Percentiles rank a stretch among this genome's conserved stretches.
Evolutionary conservation across 1,284 basidiomycete genomes (phyloP).

Genomic region (Marasmius sp.): DNA sequence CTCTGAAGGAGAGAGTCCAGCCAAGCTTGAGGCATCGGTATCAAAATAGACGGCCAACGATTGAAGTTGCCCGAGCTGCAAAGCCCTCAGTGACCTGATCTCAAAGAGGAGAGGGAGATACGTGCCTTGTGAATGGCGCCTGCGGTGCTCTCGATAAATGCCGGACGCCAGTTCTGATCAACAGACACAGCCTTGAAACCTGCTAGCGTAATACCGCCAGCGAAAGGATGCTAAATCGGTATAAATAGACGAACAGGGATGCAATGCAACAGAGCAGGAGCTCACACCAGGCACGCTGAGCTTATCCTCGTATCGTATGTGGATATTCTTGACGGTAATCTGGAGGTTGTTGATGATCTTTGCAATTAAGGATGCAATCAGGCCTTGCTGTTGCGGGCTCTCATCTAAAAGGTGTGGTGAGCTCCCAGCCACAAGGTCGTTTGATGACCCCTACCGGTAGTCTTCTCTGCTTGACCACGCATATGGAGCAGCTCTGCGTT

Average conservation of each 20-base stretch:
- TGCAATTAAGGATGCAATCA: constrained; percentile 82
- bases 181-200: constrained; percentile 95
- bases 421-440: background rate
- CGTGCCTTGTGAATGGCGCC: constrained; percentile 89
- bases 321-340: constrained; percentile 93
- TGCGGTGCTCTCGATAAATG: constrained; percentile 91
- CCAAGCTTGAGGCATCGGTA: constrained; percentile 86
- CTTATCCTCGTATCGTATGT: constrained; percentile 95
- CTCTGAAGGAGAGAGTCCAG: constrained; percentile 65
- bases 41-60: constrained; percentile 96
- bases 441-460: constrained; percentile 38
- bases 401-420: constrained; percentile 40
- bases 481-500: constrained; percentile 88
- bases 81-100: constrained; percentile 6
- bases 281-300: constrained; percentile 89
- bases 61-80: constrained; percentile 80
- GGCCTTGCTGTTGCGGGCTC: constrained; percentile 76
- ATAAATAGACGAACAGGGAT: background rate
- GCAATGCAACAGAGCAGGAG: constrained; percentile 7
- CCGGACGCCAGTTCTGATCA: constrained; percentile 88
- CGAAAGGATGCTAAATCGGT: constrained; percentile 81
- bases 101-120: background rate
- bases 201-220: constrained; percentile 89
- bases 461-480: constrained; percentile 57
- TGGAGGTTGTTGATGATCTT: constrained; percentile 98